A percentile compares a stretch with the other conserved stretches of the same genome.
These are phyloP conservation scores for Chamaecyparis obtusa DNA, from an alignment of 75 land plant species.

Conservation along the genomic window DNA sequence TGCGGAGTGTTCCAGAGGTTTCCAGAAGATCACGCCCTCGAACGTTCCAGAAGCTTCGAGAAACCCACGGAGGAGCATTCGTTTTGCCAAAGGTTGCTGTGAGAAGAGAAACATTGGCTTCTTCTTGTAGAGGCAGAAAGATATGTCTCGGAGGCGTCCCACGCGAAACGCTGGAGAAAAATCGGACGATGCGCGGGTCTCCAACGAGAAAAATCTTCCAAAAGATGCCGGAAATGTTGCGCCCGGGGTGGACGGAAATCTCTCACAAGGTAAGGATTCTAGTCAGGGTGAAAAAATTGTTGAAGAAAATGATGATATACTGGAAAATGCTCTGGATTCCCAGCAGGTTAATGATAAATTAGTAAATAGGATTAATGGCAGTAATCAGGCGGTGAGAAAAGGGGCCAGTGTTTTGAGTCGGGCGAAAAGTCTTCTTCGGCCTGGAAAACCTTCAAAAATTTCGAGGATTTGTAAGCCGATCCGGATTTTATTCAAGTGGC, in stretches of 20 bases:
- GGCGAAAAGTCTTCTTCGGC: neutral
- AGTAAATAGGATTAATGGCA: neutral
- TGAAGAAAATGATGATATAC: neutral
- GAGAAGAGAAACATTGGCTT: neutral
- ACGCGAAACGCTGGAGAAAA: neutral
- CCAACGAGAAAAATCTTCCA: neutral
- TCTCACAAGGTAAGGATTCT: constrained; percentile 8
- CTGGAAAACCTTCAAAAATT: neutral
- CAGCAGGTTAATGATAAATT: neutral
- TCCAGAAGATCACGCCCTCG: neutral
- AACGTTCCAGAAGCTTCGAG: neutral
- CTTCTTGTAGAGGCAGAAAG: neutral
- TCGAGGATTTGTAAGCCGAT: neutral
- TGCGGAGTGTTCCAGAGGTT: neutral
- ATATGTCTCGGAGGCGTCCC: neutral
- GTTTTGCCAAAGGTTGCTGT: neutral
- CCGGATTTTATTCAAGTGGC: neutral
- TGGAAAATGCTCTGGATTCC: neutral
- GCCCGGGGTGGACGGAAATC: neutral
- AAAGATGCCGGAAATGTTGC: neutral
- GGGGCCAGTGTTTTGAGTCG: neutral
- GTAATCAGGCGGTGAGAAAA: neutral
- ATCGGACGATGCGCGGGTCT: neutral
- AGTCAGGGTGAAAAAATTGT: neutral
- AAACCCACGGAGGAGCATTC: neutral